phyloP scores from a whole-genome alignment of 2,329 filamentous ascomycete genomes.

The Mollisia scopiformis region DNA sequence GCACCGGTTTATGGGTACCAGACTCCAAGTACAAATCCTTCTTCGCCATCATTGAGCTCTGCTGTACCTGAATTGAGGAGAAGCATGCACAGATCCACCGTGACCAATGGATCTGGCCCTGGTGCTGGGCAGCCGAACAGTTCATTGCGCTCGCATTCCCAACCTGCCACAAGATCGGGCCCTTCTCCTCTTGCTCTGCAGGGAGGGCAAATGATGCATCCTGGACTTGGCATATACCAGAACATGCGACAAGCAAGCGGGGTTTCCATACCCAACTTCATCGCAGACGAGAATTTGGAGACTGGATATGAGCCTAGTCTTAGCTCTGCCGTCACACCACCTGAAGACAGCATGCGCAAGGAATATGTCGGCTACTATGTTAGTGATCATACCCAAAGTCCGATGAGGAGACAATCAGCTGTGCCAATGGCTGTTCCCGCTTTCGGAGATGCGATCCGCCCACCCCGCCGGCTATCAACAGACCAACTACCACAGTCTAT shows the following conservation, averaged over 20 bases:
- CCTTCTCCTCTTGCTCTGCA: slow-evolving; percentile 39
- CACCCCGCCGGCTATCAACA: slow-evolving; percentile 31
- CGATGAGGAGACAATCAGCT: slow-evolving; percentile 24
- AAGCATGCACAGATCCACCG: slow-evolving; percentile 56
- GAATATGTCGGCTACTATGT: slow-evolving; percentile 40
- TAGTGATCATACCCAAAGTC: slow-evolving; percentile 27
- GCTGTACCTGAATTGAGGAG: slow-evolving; percentile 57
- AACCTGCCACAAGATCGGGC: slow-evolving; percentile 54
- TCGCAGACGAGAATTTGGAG: slow-evolving; percentile 50
- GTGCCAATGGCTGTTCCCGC: slow-evolving; percentile 32
- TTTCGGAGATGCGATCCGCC: slow-evolving; percentile 35
- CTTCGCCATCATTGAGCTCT: slow-evolving; percentile 53
- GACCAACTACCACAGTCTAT: slow-evolving; percentile 39
- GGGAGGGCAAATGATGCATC: slow-evolving; percentile 41
- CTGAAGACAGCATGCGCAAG: slow-evolving; percentile 33
- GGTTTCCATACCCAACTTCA: slow-evolving; percentile 56
- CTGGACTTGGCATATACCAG: slow-evolving; percentile 39
- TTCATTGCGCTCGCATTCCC: slow-evolving; percentile 67
- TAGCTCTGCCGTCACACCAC: slow-evolving; percentile 23
- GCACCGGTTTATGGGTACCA: slow-evolving; percentile 51
- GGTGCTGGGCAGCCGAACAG: slow-evolving; percentile 49
- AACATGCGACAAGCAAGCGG: slow-evolving; percentile 45
- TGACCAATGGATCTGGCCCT: slow-evolving; percentile 51
- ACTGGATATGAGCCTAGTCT: slow-evolving; percentile 19
- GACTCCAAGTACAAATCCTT: slow-evolving; percentile 57